Base-by-base conservation (phyloP, 495 filamentous ascomycete genomes). In the Mycothermus thermophilus region DNA sequence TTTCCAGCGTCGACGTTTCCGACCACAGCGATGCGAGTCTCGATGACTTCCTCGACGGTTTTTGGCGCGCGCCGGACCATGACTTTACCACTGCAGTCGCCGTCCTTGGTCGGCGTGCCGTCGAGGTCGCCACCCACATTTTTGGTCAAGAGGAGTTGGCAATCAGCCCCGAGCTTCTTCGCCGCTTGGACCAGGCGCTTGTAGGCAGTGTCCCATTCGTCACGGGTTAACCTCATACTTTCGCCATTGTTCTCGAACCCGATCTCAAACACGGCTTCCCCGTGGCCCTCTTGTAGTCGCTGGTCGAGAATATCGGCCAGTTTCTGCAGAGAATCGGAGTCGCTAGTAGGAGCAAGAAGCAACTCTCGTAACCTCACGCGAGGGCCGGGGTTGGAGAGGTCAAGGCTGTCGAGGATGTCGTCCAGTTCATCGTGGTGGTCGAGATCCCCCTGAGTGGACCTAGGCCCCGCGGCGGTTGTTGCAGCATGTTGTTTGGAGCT, bases 1-100 rank as follows among this genome's bases (percentile, higher is more conserved):
- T 97, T 97, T 0, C 90, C 90, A 10, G 90, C 90, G 52, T 97
- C 90, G 35, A 96, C 85, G 63, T 97, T 97, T 8, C 90, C 90
- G 12, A 96, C 90, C 2, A 97, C 90, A 3, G 88, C 90, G 55
- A 97, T 88, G 42, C 90, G 64, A n/a, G 88, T 87, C 67, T 97
- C 90, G 34, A 92, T 90, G 30, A 90, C 76, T 44, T 88, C 79
- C 50, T 95, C 88, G 1, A 83, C 67, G 13, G 71, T 79, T 10
- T 68, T 63, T 15, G 85, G 83, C 15, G 69, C 53, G 51, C 77
- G 75, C 32, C 90, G 74, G 34, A 97, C 72, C 48, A 96, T 66
- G 34, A 95, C 52, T 51, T 92, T 95, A 2, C 86, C 85, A 48
- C 72, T 79, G 27, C 72, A 74, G 11, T 74, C 77, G 41, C 71